Evolutionary conservation across 2,329 filamentous ascomycete genomes (phyloP), one percentile per base, ranked within the genome.

Genomic region (Reticulascus tulasneorum): DNA sequence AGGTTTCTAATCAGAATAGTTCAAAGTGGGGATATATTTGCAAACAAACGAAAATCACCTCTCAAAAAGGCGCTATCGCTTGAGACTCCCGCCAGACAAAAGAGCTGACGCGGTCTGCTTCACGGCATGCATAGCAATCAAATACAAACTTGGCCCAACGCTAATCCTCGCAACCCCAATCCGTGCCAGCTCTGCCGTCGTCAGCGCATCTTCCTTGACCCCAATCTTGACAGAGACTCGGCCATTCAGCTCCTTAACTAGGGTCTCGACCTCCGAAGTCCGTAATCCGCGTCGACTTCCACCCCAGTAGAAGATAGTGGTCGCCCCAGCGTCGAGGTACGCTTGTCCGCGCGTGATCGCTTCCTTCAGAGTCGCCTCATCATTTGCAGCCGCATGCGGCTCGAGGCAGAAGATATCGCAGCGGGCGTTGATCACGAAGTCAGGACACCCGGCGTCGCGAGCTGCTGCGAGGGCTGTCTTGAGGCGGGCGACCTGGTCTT

Each of bases 241-340:
- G 1, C 74, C 74, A 4, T 60, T 63, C 29, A 79, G 63, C 29
- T 63, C 71, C 34, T 58, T 51, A 3, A 69, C 70, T 44, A 79
- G 48, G 26, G 48, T 53, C 49, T 60, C 51, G 3, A 77, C 63
- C 52, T 77, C 74, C 0, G 59, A 62, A 10, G 53, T 60, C 10
- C 59, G 58, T 10, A 76, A 49, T 25, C 73, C 55, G 11, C 64
- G 51, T 23, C 55, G 55, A 0, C 58, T 47, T 3, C 60, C 73
- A 11, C 77, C 77, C 75, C 75, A 82, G 33, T 79, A 74, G 56
- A 80, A 82, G 0, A 77, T 65, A 1, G 71, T 79, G 10, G 66
- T 72, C 0, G 77, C 78, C 0, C 77, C 78, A 3, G 75, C 75
- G 1, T 62, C 67, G 4, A 82, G 57, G 49, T 73, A 82, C n/a